Base-by-base conservation (phyloP, 1,284 basidiomycete species). In the Pseudozyma pruni region DNA sequence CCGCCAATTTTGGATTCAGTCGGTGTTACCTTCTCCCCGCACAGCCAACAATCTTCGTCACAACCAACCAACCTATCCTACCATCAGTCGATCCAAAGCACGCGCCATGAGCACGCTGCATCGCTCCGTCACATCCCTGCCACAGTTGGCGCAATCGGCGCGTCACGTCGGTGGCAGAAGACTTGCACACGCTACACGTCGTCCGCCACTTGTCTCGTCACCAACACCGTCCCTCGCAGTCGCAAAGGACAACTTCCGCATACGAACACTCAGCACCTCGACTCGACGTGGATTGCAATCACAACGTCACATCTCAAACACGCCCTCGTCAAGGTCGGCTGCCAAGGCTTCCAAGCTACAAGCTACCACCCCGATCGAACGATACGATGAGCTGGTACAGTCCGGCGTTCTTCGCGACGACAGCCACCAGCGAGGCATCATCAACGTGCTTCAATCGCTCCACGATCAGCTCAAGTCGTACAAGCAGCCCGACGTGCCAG, bases 371-470 rank as follows among this genome's bases (percentile, higher is more conserved):
- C 92, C 91, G 8, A 83, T 89, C 44, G 83, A 86, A 34, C 88
- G 89, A 49, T 98, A 98, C 84, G 86, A 89, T 69, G 85, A 87
- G 69, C 87, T 95, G 41, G 88, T 97, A 42, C 84, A 87, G 6
- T 83, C 85, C n/a, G 91, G 91, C 14, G 83, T 87, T 1, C 85
- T 98, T 42, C 86, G 88, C 19, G 86, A 89, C 46, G 95, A 98
- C 80, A 86, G 87, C 8, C 89, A 94, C 84, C 95, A 98, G 83
- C 88, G 89, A 31, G 86, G 86, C 31, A 95, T 98, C 74, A 89
- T 98, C 59, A 84, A 88, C 79, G 88, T 89, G 72, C 86, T 98
- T 13, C 91, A 98, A 83, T 84, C 86, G 44, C 84, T 98, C 61
- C 90, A 96, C 83, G 86, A 91, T 58, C 86, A 89, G 46, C 85